Evolutionary conservation across 2,329 filamentous ascomycete species (phyloP).

Genomic region (Neopestalotiopsis sp.): DNA sequence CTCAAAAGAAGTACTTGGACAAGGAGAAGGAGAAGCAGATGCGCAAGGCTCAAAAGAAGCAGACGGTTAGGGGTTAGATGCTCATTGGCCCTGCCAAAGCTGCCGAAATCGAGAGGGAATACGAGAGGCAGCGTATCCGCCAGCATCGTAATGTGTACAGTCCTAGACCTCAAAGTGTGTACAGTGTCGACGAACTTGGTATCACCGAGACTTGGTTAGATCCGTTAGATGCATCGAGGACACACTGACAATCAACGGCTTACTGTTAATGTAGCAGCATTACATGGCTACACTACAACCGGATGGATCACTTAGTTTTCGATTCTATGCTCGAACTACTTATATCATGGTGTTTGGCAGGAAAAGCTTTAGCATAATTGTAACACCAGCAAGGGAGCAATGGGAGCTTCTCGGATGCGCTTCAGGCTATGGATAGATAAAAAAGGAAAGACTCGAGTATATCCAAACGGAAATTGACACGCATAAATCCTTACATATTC

Average conservation of each 20-base stretch:
- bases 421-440: neutral
- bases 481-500: neutral
- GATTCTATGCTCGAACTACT: neutral
- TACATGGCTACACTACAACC: too few species aligned
- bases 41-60: conserved; percentile 59
- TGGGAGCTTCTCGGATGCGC: neutral
- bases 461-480: neutral
- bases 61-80: conserved; percentile 54
- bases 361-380: neutral
- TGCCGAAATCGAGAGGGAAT: too few species aligned
- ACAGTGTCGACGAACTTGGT: too few species aligned
- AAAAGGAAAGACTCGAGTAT: neutral
- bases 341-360: neutral
- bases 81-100: too few species aligned
- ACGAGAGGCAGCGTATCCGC: too few species aligned
- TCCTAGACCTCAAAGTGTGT: too few species aligned
- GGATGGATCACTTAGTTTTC: neutral
- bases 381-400: neutral
- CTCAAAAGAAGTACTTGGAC: conserved; percentile 84
- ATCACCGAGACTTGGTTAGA: too few species aligned
- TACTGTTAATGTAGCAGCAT: neutral
- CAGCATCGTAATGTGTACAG: too few species aligned
- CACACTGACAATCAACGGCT: neutral
- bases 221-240: too few species aligned
- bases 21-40: conserved; percentile 78